Conservation (phyloP, 2,329 filamentous ascomycete genomes). For the Xylaria digitata region DNA sequence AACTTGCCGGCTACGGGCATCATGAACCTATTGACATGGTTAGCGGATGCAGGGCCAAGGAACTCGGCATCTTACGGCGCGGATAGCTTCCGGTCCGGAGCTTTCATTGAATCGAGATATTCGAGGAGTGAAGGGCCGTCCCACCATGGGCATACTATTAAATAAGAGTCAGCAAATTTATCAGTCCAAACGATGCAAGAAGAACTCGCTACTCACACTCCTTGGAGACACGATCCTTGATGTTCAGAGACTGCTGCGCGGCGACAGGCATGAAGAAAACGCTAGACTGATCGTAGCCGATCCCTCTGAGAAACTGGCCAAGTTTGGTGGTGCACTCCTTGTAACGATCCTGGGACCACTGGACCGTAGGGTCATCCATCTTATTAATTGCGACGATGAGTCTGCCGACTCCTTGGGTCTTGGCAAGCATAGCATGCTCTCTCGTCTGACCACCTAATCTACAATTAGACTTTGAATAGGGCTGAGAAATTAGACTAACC, state of each 20-base stretch:
- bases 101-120: constrained; percentile 92
- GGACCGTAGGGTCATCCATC: constrained; percentile 97
- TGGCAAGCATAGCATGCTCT: constrained; percentile 97
- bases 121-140: constrained; percentile 91
- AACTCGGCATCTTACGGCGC: constrained; percentile 65
- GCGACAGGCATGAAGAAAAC: constrained; percentile 97
- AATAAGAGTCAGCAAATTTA: too few species aligned
- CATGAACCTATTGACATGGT: constrained; percentile 73
- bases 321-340: constrained; percentile 94
- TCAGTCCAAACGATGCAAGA: too few species aligned
- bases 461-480: constrained; percentile 66
- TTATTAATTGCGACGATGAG: constrained; percentile 54
- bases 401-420: constrained; percentile 98
- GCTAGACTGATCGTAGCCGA: constrained; percentile 96
- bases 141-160: constrained; percentile 56
- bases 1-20: constrained; percentile 98
- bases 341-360: constrained; percentile 94
- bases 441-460: constrained; percentile 92
- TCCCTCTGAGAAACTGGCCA: constrained; percentile 85
- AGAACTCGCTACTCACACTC: too few species aligned
- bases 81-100: constrained; percentile 94
- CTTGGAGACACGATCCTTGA: constrained; percentile 71
- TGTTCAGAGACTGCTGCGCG: constrained; percentile 84
- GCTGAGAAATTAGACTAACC: neutral
- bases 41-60: neutral